A percentile compares a stretch with the other conserved stretches of the same genome.
Conservation (phyloP, 2,329 filamentous ascomycete species). For the Colletotrichum sp. region DNA sequence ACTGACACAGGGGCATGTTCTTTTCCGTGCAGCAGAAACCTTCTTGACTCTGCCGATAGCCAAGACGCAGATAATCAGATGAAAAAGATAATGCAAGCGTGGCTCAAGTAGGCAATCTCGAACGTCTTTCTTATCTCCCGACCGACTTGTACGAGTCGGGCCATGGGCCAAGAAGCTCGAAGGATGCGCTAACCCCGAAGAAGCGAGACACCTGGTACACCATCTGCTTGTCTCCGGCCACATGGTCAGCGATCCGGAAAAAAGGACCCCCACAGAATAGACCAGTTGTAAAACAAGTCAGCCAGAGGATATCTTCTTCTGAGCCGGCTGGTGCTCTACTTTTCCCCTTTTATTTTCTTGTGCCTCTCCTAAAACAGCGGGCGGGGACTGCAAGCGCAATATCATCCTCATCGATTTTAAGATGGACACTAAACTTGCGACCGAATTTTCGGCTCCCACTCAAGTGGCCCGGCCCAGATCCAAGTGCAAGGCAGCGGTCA, state of each 20-base stretch:
- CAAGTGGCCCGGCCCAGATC: background rate
- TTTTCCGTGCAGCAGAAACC: background rate
- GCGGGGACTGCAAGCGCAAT: background rate
- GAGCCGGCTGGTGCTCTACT: background rate
- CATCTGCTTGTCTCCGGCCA: background rate
- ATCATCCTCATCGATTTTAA: background rate
- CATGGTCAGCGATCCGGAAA: constrained; percentile 7
- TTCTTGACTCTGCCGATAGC: background rate
- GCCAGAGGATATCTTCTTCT: background rate
- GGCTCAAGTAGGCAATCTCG: background rate
- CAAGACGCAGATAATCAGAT: background rate
- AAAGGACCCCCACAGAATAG: background rate
- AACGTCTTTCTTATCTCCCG: constrained; percentile 8
- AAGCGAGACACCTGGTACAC: constrained; percentile 2
- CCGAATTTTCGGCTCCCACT: background rate
- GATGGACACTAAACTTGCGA: background rate
- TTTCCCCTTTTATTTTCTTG: background rate
- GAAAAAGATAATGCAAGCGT: background rate
- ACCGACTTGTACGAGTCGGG: background rate
- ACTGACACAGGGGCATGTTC: background rate
- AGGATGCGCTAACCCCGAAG: constrained; percentile 7
- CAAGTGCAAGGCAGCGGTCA: background rate
- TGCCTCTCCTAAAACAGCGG: background rate
- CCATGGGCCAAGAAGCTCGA: background rate
- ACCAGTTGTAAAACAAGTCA: background rate